Evolutionary conservation across 2,329 filamentous ascomycete species (phyloP), one percentile per base, ranked within the genome.

Genomic region (Aspergillus persii): DNA sequence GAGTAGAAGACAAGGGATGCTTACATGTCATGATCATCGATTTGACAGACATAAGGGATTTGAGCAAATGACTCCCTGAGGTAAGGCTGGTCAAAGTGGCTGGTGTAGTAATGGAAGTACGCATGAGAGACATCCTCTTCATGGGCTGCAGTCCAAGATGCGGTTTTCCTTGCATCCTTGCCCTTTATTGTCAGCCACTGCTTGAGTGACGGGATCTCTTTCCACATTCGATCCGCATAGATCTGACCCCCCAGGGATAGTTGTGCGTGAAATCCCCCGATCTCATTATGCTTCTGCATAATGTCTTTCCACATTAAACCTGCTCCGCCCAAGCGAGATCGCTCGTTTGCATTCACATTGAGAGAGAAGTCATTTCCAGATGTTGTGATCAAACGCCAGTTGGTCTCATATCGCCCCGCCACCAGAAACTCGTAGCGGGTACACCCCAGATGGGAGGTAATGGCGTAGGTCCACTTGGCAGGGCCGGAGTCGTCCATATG

Each of bases 231-330:
- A 75, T 99, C 95, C 1, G 92, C 95, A 71, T 96, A 98, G 54
- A 99, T 96, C 74, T 99, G 95, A 61, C 95, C 91, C 57, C 95
- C 95, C 4, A 97, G 80, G 12, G 94, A 95, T 7, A 99, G 82
- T 71, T 99, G 95, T 6, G 91, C 89, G 70, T 99, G 95, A 75
- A 98, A 99, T 1, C 95, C 95, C 57, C 93, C 92, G 67, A 93
- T 96, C 68, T 99, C 95, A 30, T 93, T 87, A 69, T 99, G 96
- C 82, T 97, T 97, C 77, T 97, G 92, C 71, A 99, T 83, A 30
- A 99, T 93, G 69, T 99, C 95, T 71, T 97, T 98, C 95, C 95
- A 99, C 94, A 99, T 96, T 71, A 95, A 91, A 0, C 93, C 91
- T 1, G 96, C 85, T 1, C 95, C 95, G 31, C 95, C 95, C 1